Conservation (phyloP, 345 rosid species). For the Schrenkiella parvula region DNA sequence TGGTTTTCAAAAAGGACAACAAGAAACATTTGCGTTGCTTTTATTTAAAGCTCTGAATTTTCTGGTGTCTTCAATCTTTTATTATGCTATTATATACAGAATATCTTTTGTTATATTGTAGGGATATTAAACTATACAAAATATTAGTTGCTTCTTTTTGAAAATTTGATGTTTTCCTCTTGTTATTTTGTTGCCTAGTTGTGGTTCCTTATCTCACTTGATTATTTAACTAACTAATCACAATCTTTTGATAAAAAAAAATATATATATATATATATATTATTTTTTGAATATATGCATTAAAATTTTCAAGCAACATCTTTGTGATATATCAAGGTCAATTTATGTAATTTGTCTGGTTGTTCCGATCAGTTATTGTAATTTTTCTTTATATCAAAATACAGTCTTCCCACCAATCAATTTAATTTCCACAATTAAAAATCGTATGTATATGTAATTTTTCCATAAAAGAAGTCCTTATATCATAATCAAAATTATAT, state of each 20-base stretch:
- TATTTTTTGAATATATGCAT: neutral
- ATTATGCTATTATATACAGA: slow-evolving; percentile 24
- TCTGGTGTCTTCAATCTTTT: slow-evolving; percentile 27
- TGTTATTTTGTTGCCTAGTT: slow-evolving; percentile 62
- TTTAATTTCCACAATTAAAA: neutral
- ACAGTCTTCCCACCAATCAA: neutral
- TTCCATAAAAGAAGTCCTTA: too few relatives aligned
- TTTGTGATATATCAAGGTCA: slow-evolving; percentile 11
- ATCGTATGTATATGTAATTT: too few relatives aligned
- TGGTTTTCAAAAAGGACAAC: slow-evolving; percentile 63
- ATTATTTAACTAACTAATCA: slow-evolving; percentile 24
- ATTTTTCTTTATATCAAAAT: neutral
- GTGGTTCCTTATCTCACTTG: slow-evolving; percentile 47
- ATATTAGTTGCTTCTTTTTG: slow-evolving; percentile 40
- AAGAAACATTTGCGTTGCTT: slow-evolving; percentile 46
- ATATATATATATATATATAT: neutral
- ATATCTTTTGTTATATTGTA: slow-evolving; percentile 9
- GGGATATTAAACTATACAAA: slow-evolving; percentile 26
- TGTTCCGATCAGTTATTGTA: slow-evolving; percentile 21
- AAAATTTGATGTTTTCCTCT: slow-evolving; percentile 64
- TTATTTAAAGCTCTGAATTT: slow-evolving; percentile 39
- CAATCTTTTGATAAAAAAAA: slow-evolving; percentile 3
- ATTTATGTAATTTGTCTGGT: slow-evolving; percentile 22
- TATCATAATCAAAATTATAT: too few relatives aligned
- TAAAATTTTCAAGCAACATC: neutral